Conservation (phyloP, 441 rosid species). For the Eutrema salsugineum region DNA sequence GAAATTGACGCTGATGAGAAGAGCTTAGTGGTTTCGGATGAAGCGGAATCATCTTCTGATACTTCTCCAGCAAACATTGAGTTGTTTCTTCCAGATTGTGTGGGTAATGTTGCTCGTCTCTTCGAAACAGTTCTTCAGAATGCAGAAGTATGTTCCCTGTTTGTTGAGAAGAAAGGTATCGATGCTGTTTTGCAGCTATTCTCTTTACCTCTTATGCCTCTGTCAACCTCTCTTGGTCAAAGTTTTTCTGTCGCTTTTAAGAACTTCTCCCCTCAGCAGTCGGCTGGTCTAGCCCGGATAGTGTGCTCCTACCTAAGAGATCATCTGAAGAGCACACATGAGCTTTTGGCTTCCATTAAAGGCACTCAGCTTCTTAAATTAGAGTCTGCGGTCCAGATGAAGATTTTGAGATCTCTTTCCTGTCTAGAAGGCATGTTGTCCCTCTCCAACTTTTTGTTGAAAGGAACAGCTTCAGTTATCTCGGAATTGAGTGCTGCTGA, state of each 20-base stretch:
- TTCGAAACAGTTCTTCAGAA: constrained; percentile 97
- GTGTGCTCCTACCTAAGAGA: constrained; percentile 79
- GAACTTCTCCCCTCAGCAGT: constrained; percentile 92
- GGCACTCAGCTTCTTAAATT: constrained; percentile 63
- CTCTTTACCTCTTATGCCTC: constrained; percentile 80
- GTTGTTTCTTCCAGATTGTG: constrained; percentile 83
- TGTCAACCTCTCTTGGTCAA: constrained; percentile 79
- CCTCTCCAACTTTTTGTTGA: constrained; percentile 82
- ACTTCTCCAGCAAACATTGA: constrained; percentile 50
- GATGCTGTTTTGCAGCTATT: constrained; percentile 80
- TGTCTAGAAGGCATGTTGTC: constrained; percentile 78
- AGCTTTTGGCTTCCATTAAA: constrained; percentile 50
- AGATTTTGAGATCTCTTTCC: constrained; percentile 66
- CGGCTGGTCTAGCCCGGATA: constrained; percentile 74
- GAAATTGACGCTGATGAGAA: constrained; percentile 82
- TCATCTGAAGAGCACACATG: constrained; percentile 64
- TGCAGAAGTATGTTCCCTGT: constrained; percentile 89
- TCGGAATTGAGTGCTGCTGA: constrained; percentile 87
- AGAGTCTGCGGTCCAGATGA: constrained; percentile 52
- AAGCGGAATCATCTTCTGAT: constrained; percentile 59
- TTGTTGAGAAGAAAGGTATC: constrained; percentile 94
- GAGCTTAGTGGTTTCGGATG: constrained; percentile 56
- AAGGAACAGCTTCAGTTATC: constrained; percentile 69
- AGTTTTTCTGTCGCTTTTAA: constrained; percentile 82
- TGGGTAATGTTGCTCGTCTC: constrained; percentile 79